Base-by-base conservation (phyloP, 495 filamentous ascomycete genomes). In the Penicillium cosmopolitanum region DNA sequence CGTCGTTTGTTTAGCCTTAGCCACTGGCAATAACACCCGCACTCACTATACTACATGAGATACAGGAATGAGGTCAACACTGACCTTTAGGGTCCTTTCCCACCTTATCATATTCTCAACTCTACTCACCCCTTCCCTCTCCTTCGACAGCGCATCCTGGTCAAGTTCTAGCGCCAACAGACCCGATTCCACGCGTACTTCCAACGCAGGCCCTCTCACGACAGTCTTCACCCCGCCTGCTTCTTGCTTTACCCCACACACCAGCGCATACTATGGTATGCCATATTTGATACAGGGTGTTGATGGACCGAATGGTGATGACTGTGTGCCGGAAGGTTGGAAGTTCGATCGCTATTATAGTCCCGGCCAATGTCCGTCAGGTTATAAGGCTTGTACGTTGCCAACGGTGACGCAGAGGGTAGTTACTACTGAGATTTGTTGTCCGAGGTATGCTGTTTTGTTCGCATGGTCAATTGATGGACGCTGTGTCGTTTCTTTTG, bases 311-410 rank as follows among this genome's bases (percentile, higher is more conserved):
- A 53, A 51, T n/a, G 57, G 57, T 5, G 42, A 60, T 9, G 62
- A 64, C 10, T 60, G 62, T 21, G 60, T 53, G 12, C 57, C 62
- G 5, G 38, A 47, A 13, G 47, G 34, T 13, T 64, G 62, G 62
- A 34, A 42, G 5, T 51, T 11, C 6, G 34, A 56, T 35, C 44
- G 47, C 5, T 64, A 64, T 40, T 64, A 56, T 34, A 64, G 57
- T 51, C 62, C 57, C 16, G 62, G 62, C 2, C 18, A 15, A 16
- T 64, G 62, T 60, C 62, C 57, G 23, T 10, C 53, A 4, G 53
- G 53, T 13, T 64, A 64, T 31, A 59, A 59, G 31, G 23, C 57
- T 7, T 64, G 48, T 33, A 57, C 57, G 2, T 25, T 64, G 13
- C 52, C 56, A 1, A 60, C 56, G 16, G 16, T 40, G 9, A 56